Conservation (phyloP, 768 basidiomycete genomes). For the Tricholoma bakamatsutake region DNA sequence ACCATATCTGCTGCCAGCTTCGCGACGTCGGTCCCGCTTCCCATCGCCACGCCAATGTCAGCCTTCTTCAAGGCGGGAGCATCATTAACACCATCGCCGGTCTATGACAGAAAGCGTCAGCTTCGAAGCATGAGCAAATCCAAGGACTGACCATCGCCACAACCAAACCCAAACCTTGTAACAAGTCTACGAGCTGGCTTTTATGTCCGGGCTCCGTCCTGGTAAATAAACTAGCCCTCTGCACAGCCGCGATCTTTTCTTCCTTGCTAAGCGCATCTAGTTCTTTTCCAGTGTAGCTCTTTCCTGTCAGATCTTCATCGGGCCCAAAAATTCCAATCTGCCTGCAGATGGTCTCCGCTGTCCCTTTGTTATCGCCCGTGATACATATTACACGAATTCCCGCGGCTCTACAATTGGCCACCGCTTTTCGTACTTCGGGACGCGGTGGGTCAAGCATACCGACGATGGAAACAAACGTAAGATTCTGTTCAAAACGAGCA, state of each 20-base stretch:
- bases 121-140: not conserved
- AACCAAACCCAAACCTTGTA: slow-evolving; percentile 87
- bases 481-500: slow-evolving; percentile 81
- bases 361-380: slow-evolving; percentile 97
- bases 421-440: slow-evolving; percentile 82
- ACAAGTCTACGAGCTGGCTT: slow-evolving; percentile 86
- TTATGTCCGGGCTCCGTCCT: slow-evolving; percentile 96
- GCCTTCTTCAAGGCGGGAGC: slow-evolving; percentile 96
- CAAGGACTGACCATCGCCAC: slow-evolving; percentile 77
- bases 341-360: slow-evolving; percentile 94
- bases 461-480: slow-evolving; percentile 92
- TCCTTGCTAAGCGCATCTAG: slow-evolving; percentile 74
- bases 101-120: slow-evolving; percentile 36
- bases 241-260: slow-evolving; percentile 83
- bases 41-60: slow-evolving; percentile 98
- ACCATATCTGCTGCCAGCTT: slow-evolving; percentile 99
- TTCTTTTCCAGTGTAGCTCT: slow-evolving; percentile 93
- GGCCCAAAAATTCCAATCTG: slow-evolving; percentile 91
- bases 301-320: slow-evolving; percentile 85
- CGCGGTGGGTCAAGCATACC: slow-evolving; percentile 98
- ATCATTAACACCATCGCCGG: slow-evolving; percentile 97
- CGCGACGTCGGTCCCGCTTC: slow-evolving; percentile 96
- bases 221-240: slow-evolving; percentile 84
- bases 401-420: slow-evolving; percentile 86
- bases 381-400: slow-evolving; percentile 97